A percentile compares a stretch with the other conserved stretches of the same genome.
These are phyloP conservation scores for Gigaspora rosea DNA, from an alignment of 192 early-diverging fungal species.

Conservation along the genomic window DNA sequence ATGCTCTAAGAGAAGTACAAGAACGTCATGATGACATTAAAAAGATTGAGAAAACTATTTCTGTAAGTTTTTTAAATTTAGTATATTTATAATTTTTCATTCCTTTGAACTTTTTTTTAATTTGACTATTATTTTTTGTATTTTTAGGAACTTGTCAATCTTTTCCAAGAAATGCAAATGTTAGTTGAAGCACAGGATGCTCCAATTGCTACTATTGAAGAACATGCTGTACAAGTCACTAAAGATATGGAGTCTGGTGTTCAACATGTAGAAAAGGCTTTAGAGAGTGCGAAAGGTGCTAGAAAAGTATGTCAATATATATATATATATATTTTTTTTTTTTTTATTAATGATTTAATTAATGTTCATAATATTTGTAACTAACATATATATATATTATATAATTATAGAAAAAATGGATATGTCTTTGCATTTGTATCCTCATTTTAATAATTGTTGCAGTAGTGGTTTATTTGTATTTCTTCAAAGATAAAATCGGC, in stretches of 20 bases:
- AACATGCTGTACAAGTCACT: slow-evolving; percentile 8
- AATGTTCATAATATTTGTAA: neutral
- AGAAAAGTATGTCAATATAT: slow-evolving; percentile 12
- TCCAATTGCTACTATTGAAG: slow-evolving; percentile 6
- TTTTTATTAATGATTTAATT: neutral
- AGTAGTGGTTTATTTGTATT: neutral
- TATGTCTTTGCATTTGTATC: slow-evolving; percentile 9
- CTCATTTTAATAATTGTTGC: slow-evolving; percentile 7
- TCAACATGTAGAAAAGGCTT: slow-evolving; percentile 19
- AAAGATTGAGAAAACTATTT: slow-evolving; percentile 84
- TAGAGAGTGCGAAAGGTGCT: slow-evolving; percentile 7
- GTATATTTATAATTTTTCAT: neutral
- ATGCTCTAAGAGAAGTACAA: slow-evolving; percentile 82
- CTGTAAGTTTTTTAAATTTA: slow-evolving; percentile 50
- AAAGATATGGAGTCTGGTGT: slow-evolving; percentile 9
- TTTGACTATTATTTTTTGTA: neutral
- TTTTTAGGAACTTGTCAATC: slow-evolving; percentile 29
- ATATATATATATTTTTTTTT: neutral
- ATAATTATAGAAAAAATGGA: slow-evolving; percentile 31
- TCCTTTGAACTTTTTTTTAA: neutral
- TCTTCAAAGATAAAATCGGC: neutral
- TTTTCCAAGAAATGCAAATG: slow-evolving; percentile 29
- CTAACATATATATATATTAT: neutral
- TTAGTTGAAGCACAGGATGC: slow-evolving; percentile 23
- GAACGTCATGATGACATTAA: slow-evolving; percentile 82